Conservation (phyloP, 371 early-diverging fungal species). For the Mortierella sp. region DNA sequence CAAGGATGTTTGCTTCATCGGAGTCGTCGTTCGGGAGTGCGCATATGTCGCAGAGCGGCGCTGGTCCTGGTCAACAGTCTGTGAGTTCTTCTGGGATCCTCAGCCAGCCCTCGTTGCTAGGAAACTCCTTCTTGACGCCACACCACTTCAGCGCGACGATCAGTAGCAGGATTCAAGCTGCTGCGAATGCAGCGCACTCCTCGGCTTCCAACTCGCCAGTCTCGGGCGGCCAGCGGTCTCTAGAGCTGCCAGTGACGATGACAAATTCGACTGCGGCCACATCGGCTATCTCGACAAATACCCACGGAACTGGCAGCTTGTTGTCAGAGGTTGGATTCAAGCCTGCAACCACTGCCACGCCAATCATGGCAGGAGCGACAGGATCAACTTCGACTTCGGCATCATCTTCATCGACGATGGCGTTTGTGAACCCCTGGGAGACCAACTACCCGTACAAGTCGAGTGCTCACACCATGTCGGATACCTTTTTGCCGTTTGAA, state of each 20-base stretch:
- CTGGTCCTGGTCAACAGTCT: not conserved
- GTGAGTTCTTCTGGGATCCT: not conserved
- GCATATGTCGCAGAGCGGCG: not conserved
- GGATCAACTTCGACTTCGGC: not conserved
- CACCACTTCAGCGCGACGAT: conserved; percentile 17
- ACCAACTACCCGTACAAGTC: conserved; percentile 20
- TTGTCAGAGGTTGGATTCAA: not conserved
- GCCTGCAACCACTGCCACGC: not conserved
- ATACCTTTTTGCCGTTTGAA: conserved; percentile 37
- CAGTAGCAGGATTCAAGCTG: conserved; percentile 4
- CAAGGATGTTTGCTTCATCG: conserved; percentile 44
- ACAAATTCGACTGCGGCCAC: not conserved
- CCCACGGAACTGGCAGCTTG: not conserved
- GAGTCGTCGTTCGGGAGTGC: not conserved
- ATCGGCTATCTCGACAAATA: not conserved
- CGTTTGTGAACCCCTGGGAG: conserved; percentile 57
- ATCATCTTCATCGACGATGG: not conserved
- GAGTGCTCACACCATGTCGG: conserved; percentile 20
- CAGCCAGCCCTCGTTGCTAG: not conserved
- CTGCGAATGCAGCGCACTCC: conserved; percentile 3
- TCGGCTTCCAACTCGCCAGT: conserved; percentile 18
- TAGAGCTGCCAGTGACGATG: not conserved
- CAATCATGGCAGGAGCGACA: not conserved
- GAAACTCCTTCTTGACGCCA: conserved; percentile 7
- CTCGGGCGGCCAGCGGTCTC: not conserved